phyloP scores from a whole-genome alignment of 495 filamentous ascomycete genomes.

The Xylona heveae region DNA sequence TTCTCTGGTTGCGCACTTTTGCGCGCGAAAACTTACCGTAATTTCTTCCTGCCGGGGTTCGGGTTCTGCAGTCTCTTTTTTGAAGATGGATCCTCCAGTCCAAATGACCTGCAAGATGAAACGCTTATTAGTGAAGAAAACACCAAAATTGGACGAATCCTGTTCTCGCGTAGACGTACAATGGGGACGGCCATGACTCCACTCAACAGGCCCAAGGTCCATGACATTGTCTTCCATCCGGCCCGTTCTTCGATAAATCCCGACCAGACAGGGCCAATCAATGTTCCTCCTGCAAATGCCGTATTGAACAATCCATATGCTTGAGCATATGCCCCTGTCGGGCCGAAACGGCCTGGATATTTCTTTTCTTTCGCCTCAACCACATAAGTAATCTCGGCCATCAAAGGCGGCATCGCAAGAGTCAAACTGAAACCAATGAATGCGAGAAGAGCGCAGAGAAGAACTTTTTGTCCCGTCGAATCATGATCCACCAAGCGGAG shows the following conservation, averaged over 20 bases:
- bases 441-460: slow-evolving; percentile 17
- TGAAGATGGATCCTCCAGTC: slow-evolving; percentile 2
- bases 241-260: slow-evolving; percentile 13
- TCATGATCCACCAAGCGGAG: slow-evolving; percentile 14
- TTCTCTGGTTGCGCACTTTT: no score
- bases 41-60: no score
- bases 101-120: slow-evolving; percentile 1
- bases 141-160: neutral
- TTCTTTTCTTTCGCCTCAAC: slow-evolving; percentile 33
- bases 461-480: slow-evolving; percentile 13
- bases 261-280: slow-evolving; percentile 19
- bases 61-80: no score
- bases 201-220: slow-evolving; percentile 16
- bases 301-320: slow-evolving; percentile 27
- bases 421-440: slow-evolving; percentile 22
- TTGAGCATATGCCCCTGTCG: slow-evolving; percentile 32
- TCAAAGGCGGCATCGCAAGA: slow-evolving; percentile 36
- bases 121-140: neutral
- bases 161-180: slow-evolving; percentile 1
- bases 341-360: slow-evolving; percentile 26
- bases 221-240: slow-evolving; percentile 18
- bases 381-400: slow-evolving; percentile 46
- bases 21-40: no score
- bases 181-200: neutral
- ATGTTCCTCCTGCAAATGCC: slow-evolving; percentile 18